Conservation (phyloP, 495 filamentous ascomycete genomes). For the Daldinia childiae region DNA sequence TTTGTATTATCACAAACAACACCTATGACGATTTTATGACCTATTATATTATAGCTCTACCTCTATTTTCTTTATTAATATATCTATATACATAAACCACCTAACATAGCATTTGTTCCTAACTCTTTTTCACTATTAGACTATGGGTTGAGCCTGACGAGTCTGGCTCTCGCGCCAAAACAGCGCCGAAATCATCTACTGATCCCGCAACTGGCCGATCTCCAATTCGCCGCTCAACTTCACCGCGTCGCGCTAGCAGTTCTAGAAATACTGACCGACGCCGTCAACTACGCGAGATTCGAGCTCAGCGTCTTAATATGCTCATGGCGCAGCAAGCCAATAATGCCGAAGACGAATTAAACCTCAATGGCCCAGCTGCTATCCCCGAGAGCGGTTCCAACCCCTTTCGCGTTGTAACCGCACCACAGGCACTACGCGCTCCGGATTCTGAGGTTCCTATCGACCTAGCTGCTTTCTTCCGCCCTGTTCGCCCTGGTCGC, state of each 20-base stretch:
- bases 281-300: constrained; percentile 30
- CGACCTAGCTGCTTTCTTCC: neutral
- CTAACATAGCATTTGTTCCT: constrained; percentile 6
- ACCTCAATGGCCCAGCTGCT: neutral
- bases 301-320: constrained; percentile 34
- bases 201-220: constrained; percentile 70
- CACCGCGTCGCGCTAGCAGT: constrained; percentile 63
- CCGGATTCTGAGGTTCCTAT: neutral
- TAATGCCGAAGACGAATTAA: constrained; percentile 1
- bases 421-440: neutral
- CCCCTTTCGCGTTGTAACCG: no score
- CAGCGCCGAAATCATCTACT: constrained; percentile 54
- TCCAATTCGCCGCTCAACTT: constrained; percentile 73
- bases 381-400: neutral
- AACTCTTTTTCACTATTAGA: constrained; percentile 47
- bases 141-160: constrained; percentile 65
- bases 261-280: constrained; percentile 3
- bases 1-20: constrained; percentile 1
- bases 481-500: neutral
- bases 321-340: constrained; percentile 4
- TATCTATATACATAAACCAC: neutral
- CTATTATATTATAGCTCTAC: neutral
- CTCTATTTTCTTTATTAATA: neutral
- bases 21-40: neutral
- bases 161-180: constrained; percentile 64